Base-by-base conservation (phyloP, 305 asterid species). In the Fraxinus greggii region DNA sequence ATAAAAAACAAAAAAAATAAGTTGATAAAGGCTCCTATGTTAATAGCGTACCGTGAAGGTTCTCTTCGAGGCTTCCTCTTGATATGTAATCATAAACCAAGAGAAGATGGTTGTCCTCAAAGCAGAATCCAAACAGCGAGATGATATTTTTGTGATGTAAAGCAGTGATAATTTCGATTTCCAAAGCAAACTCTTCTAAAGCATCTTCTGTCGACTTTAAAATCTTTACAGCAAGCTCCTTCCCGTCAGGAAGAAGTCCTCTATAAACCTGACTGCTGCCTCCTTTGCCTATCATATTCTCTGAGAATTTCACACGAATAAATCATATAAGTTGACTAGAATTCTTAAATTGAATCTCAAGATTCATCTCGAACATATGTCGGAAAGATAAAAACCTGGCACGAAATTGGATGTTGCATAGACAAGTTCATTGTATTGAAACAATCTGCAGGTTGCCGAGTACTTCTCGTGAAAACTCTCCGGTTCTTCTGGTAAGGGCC, bases 1-100 rank as follows among this genome's bases (percentile, higher is more conserved):
- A 67, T 29, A 54, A 23, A 12, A 0, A 1, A 28, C 1, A 40
- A 40, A 10, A 10, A 40, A 24, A 69, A 17, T 33, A 31, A 45
- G 42, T 40, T 6, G 35, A 65, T 36, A 31, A 63, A 19, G 23
- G 54, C 21, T 4, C 29, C 65, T 17, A 17, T 79, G 72, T 31
- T 45, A 63, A 70, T 48, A 38, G 26, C 81, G 32, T 93, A 94
- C 99, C 97, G 42, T 96, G 93, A 85, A 96, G 93, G 67, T 93
- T 94, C 79, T 93, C 98, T 90, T 94, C 99, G 9, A 96, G 98
- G 94, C 99, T 94, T 86, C 99, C 99, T 90, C 97, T 86, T 7
- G 98, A 83, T 12, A 94, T 86, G 82, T 93, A 92, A 89, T 94
- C 97, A 75, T 96, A 96, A 28, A 94, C 99, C 92, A 94, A 87